Base-by-base conservation (phyloP, 331 rosid species). In the Pyracantha coccinea region DNA sequence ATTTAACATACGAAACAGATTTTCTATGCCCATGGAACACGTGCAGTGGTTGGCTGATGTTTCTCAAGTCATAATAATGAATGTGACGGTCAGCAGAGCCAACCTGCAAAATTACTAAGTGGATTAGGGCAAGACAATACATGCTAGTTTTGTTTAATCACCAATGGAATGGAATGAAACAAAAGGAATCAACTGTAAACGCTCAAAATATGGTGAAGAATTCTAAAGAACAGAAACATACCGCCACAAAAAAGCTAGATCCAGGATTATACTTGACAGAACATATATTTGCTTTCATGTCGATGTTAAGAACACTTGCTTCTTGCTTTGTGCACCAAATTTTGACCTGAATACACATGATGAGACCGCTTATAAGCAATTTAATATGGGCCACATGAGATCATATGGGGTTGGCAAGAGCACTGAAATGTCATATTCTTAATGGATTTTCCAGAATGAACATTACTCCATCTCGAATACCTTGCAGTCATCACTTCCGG, bases 401-500 rank as follows among this genome's bases (percentile, higher is more conserved):
- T 41, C 47, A 11, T 41, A 31, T 31, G 65, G 16, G 17, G 8
- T 44, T 21, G 58, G 21, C 44, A 55, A 9, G 64, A 16, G 7
- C 19, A 70, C 15, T 8, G 23, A 47, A 47, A 23, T 32, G 47
- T 68, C 25, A 8, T 47, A 58, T 41, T 12, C 23, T 19, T 44
- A 31, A 41, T 8, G 32, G 69, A 41, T 73, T 11, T 29, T 73
- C 77, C 68, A 60, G 27, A 38, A 54, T 41, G 45, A 57, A 20
- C 25, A 24, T 28, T 15, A 5, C 27, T 31, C 4, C 27, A 12
- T 27, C 19, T 57, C 8, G 41, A 38, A 47, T 74, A 81, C 84
- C 84, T 81, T 81, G 75, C 80, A 81, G 58, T 85, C 88, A 66
- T 82, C 86, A 23, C 88, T 79, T 29, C 88, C 88, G 1, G 85